Percentiles rank a stretch among this genome's conserved stretches.
Conservation (phyloP, 139 green algal genomes). For the Chlamydomonas incerta region DNA sequence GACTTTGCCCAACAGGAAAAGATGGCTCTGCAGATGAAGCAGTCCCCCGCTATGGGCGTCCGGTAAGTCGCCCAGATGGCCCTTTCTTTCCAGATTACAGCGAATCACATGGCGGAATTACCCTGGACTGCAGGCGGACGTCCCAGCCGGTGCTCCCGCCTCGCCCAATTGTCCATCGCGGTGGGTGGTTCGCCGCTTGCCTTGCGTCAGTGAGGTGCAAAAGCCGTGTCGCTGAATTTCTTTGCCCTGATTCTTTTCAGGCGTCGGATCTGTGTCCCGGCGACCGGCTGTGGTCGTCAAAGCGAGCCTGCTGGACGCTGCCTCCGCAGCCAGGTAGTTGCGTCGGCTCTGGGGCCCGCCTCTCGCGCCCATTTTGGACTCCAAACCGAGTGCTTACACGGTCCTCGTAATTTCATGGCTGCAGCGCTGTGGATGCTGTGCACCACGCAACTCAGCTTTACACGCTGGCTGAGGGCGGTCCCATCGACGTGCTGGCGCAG, state of each 20-base stretch:
- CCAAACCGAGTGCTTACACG: no score
- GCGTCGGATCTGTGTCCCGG: slow-evolving; percentile 28
- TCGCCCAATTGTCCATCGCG: background rate
- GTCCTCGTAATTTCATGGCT: background rate
- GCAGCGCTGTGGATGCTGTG: slow-evolving; percentile 20
- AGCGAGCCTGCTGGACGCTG: slow-evolving; percentile 28
- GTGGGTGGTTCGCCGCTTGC: background rate
- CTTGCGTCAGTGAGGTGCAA: background rate
- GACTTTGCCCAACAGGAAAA: background rate
- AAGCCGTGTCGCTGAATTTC: background rate
- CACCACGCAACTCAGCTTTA: slow-evolving; percentile 48
- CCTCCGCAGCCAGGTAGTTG: slow-evolving; percentile 34
- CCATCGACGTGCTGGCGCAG: slow-evolving; percentile 76
- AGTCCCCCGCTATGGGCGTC: background rate
- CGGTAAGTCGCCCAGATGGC: background rate
- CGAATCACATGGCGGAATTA: background rate
- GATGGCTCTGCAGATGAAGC: slow-evolving; percentile 31
- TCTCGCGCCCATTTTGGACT: background rate
- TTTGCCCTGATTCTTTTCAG: background rate
- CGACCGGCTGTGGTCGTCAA: slow-evolving; percentile 13
- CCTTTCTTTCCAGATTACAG: no score
- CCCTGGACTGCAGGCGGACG: background rate
- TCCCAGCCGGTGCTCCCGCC: slow-evolving; percentile 31
- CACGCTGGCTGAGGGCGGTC: slow-evolving; percentile 63
- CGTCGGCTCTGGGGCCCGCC: background rate